phyloP scores from a whole-genome alignment of 23 red algal species.

The Gracilaria domingensis region DNA sequence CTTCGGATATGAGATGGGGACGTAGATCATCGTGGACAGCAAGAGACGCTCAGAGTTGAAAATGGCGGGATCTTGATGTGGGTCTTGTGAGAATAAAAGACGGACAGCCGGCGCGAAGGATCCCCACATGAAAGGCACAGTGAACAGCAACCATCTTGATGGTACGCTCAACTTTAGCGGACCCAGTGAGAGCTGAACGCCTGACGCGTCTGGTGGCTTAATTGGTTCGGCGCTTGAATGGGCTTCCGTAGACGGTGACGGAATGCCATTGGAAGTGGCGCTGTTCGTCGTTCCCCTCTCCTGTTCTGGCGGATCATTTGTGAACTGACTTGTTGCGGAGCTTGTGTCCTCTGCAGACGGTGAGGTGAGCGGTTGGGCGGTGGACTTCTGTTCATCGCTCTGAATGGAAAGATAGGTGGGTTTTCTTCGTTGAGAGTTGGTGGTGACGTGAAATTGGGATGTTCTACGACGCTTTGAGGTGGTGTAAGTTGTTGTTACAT shows the following conservation, averaged over 20 bases:
- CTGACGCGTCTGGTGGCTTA: not conserved
- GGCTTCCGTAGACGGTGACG: not conserved
- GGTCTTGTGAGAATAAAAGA: constrained; percentile 72
- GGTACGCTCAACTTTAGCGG: constrained; percentile 22
- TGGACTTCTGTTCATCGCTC: constrained; percentile 12
- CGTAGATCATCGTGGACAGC: constrained; percentile 75
- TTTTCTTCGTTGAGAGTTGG: not conserved
- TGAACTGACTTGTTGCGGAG: not conserved
- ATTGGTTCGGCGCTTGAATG: not conserved
- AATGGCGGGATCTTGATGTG: constrained; percentile 82
- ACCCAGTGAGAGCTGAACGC: constrained; percentile 14
- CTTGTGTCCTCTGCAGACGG: not conserved
- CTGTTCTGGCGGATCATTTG: not conserved
- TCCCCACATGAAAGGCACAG: constrained; percentile 87
- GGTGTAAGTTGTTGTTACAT: not conserved
- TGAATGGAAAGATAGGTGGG: constrained; percentile 4
- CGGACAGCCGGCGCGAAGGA: constrained; percentile 93
- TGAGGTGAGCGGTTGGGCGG: not conserved
- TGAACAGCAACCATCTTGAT: constrained; percentile 66
- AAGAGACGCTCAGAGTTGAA: constrained; percentile 95
- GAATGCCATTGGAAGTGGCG: not conserved
- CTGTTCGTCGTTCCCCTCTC: not conserved
- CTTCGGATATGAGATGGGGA: constrained; percentile 64
- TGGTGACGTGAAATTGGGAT: not conserved
- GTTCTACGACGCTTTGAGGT: constrained; percentile 9